A percentile compares a stretch with the other conserved stretches of the same genome.
These are phyloP conservation scores for Pezicula neosporulosa DNA, from an alignment of 2,329 filamentous ascomycete genomes.

Conservation along the genomic window DNA sequence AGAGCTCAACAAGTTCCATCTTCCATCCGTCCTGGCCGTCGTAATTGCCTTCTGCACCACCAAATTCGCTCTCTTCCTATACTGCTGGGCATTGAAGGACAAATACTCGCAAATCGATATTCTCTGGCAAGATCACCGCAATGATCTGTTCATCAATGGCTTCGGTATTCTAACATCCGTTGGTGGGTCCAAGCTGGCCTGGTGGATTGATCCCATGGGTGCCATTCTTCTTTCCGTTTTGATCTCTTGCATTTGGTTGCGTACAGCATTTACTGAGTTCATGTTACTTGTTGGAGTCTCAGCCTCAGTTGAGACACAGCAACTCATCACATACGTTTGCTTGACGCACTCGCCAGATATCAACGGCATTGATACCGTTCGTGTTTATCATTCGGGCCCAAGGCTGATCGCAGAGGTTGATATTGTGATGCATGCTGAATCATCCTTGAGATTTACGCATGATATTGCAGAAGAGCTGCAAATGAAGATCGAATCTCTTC, in stretches of 20 bases:
- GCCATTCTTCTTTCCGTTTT: conserved; percentile 79
- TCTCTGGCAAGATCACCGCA: conserved; percentile 94
- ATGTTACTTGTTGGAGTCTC: conserved; percentile 86
- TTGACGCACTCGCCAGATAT: conserved; percentile 86
- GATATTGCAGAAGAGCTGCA: conserved; percentile 93
- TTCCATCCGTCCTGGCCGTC: conserved; percentile 84
- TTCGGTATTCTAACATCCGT: conserved; percentile 89
- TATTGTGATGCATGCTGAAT: conserved; percentile 81
- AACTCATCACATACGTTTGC: conserved; percentile 94
- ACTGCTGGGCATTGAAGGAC: conserved; percentile 88
- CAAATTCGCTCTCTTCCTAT: conserved; percentile 80
- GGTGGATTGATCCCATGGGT: conserved; percentile 95
- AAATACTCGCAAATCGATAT: conserved; percentile 90
- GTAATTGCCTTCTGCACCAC: conserved; percentile 81
- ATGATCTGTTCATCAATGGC: conserved; percentile 95
- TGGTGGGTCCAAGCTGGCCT: conserved; percentile 81
- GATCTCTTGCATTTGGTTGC: conserved; percentile 77
- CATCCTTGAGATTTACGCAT: conserved; percentile 74
- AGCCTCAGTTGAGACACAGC: conserved; percentile 79
- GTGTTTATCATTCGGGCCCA: conserved; percentile 87
- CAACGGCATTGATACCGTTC: conserved; percentile 87
- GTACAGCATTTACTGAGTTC: conserved; percentile 86
- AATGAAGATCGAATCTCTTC: conserved; percentile 87
- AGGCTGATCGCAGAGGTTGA: conserved; percentile 94
- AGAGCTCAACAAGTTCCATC: conserved; percentile 63